Base-by-base conservation (phyloP, 2,329 filamentous ascomycete species). In the Rutstroemia sp. region DNA sequence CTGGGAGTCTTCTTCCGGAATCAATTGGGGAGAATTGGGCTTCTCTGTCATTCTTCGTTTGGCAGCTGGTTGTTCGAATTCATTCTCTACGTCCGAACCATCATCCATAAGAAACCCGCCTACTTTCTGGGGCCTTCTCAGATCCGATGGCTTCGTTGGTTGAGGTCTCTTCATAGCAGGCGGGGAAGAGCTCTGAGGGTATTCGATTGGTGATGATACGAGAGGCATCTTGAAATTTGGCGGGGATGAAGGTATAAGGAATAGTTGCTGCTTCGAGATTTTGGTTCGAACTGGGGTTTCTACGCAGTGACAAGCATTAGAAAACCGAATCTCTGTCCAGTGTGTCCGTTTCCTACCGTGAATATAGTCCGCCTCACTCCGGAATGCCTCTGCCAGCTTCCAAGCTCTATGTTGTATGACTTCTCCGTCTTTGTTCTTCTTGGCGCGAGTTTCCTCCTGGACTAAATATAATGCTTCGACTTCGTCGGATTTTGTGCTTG, bases 161-260 rank as follows among this genome's bases (percentile, higher is more conserved):
- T 70, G 68, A 36, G 71, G 60, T 40, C 75, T 69, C 64, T 77
- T 77, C 8, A 61, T 58, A 1, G 42, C 23, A n/a, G 62, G 61
- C 7, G 68, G 66, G 36, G 67, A 64, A 16, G 66, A 67, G 44
- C 62, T 67, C 12, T 50, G 58, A 9, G 67, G 65, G 47, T 69
- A 68, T 49, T 74, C 66, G 19, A 83, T 70, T 2, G 83, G 80
- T 14, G 84, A 84, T 6, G 84, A 85, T 40, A 79, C 75, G 39
- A 78, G 75, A 25, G 81, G 72, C 82, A 87, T 87, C 45, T 64
- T 74, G 58, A 58, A 14, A 25, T 14, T 38, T 36, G 53, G 39
- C 16, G 53, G 47, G 19, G 53, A 56, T 19, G 47, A 56, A 38
- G 47, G 21, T 21, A 51, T 51, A 51, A 16, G 25, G 47, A 39